A percentile compares a stretch with the other conserved stretches of the same genome.
These are phyloP conservation scores for Galerina sulciceps DNA, from an alignment of 768 basidiomycete species.

Conservation along the genomic window DNA sequence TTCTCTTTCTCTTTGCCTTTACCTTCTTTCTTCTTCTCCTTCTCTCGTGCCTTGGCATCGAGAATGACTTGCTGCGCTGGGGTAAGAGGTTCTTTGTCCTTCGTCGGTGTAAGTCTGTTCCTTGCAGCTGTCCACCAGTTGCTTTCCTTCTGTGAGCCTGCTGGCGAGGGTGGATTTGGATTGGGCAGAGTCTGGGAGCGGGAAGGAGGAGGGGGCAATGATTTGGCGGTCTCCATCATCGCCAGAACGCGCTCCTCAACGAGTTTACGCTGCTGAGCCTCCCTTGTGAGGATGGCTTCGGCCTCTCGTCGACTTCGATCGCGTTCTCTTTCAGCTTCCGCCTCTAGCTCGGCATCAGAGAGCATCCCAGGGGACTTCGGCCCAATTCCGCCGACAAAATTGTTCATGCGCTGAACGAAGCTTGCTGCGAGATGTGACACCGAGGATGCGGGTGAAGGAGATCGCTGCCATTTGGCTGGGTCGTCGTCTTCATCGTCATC, in stretches of 20 bases:
- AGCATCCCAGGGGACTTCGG: conserved; percentile 48
- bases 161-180: conserved; percentile 62
- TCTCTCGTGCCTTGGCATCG: conserved; percentile 70
- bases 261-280: conserved; percentile 68
- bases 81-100: conserved; percentile 73
- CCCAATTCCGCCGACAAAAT: conserved; percentile 60
- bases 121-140: conserved; percentile 82
- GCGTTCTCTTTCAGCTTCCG: conserved; percentile 77
- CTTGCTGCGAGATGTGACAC: conserved; percentile 75
- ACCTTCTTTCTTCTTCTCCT: conserved; percentile 57
- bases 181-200: conserved; percentile 56
- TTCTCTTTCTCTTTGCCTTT: conserved; percentile 50
- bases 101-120: conserved; percentile 77
- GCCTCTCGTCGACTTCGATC: conserved; percentile 79
- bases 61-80: conserved; percentile 84
- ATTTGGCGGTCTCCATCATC: conserved; percentile 62
- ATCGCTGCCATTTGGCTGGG: conserved; percentile 39
- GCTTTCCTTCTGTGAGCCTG: conserved; percentile 65
- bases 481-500: conserved; percentile 47
- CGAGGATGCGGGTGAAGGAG: conserved; percentile 71
- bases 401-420: conserved; percentile 76
- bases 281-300: conserved; percentile 72
- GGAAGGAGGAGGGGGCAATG: conserved; percentile 62
- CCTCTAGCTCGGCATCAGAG: conserved; percentile 81
- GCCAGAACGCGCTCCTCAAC: conserved; percentile 78